Base-by-base conservation (phyloP, 345 rosid genomes). In the Geranium brycei region DNA sequence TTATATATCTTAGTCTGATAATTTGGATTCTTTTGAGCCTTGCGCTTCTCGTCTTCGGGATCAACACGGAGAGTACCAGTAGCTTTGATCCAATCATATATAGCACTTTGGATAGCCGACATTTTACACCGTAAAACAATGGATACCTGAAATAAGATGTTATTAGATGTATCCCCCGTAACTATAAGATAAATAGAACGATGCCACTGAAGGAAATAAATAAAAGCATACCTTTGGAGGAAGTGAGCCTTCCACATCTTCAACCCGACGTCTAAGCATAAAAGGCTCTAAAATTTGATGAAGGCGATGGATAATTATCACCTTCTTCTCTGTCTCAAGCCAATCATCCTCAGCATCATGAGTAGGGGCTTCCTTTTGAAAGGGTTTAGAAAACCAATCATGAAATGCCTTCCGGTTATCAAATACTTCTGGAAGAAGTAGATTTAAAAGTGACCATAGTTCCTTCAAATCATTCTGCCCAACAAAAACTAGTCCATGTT, bases 271-370 rank as follows among this genome's bases (percentile, higher is more conserved):
- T 67, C 99, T 88, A 64, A 95, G 97, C 99, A 95, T 95, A 80
- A 95, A 95, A 53, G 99, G 99, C 82, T 95, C 99, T 71, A 95
- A 77, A 69, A 95, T 95, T 77, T 95, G 99, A 84, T 95, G 99
- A 78, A 95, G 99, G 35, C 99, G 82, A 68, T 95, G 99, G 76
- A 95, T 95, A 69, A 95, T 82, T 71, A 95, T 95, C 31, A 95
- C 99, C 77, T 95, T 95, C 83, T 95, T 95, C 71, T 95, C 99
- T 60, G 97, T 95, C 85, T 95, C 99, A 71, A 95, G 95, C 99
- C 99, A 95, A 76, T 95, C 99, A 76, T 95, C 99, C 75, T 95
- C 99, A 17, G 84, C 91, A 80, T 82, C 86, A 78, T 83, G 95
- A 2, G 79, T 41, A 62, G 95, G 82, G 57, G 71, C 88, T 78